Base-by-base conservation (phyloP, 208 protist genomes). In the Leishmania martiniquensis region DNA sequence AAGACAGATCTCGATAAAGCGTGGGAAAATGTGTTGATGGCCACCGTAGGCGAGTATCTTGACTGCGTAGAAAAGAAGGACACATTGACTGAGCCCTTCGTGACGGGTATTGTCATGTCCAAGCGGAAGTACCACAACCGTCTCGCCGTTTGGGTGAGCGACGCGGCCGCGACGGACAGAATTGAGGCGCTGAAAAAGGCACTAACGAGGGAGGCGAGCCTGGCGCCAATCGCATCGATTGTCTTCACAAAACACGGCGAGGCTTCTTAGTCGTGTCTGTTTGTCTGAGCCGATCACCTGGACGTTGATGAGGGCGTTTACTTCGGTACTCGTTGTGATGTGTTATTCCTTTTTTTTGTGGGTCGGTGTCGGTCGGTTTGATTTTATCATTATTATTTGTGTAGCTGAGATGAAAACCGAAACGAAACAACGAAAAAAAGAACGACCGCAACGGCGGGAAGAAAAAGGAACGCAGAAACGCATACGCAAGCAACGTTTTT, bases 51-150 rank as follows among this genome's bases (percentile, higher is more conserved):
- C 2, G 91, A 97, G 85, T 90, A 90, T 72, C 83, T 97, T 29
- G 89, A 96, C 52, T 81, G 89, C 37, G 81, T 75, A 1, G 87
- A 87, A 6, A 71, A 76, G 60, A 78, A 72, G 49, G 74, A 78
- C 49, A 13, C 62, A 7, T 69, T 47, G 10, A 60, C 45, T 29
- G 76, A 77, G 55, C 72, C 84, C 6, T 89, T 93, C 59, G 85
- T 95, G 44, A 88, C 91, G 54, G 91, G 91, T 37, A 81, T 93
- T 34, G 91, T 94, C 25, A 80, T 97, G 60, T 81, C 91, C 32
- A 94, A 93, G 81, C 81, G 90, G 4, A 97, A 95, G 79, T 92
- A 95, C 70, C 83, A 91, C 80, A 94, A 93, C 67, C 91, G 91
- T 32, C 78, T 97, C n/a, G 89, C 89, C 0, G 72, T 95, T 32